Evolutionary conservation across 371 early-diverging fungal genomes (phyloP), one percentile per base, ranked within the genome.

Genomic region (Mucor piriformis): DNA sequence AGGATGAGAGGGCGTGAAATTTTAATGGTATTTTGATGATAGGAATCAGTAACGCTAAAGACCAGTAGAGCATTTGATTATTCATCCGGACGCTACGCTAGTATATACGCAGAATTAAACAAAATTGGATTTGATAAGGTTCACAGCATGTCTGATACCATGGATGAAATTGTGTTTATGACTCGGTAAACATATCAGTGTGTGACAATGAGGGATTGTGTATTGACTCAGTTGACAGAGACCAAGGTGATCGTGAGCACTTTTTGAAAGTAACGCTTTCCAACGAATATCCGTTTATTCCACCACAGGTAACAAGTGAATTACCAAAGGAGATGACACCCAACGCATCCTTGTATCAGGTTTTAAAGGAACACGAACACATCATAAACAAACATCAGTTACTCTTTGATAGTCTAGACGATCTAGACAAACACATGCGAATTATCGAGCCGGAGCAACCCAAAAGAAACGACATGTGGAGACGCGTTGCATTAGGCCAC

Each of bases 361-460:
- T 64, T 24, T n/a, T 69, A 32, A 7, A 34, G 11, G 56, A 66
- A 40, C 57, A 54, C 13, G 42, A 52, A 34, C 2, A 13, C 4
- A 24, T 67, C 23, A 23, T 77, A 10, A 48, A 62, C 7, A 57
- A 64, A 44, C 67, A 69, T 24, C 66, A 73, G 7, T 35, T 48
- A 2, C 35, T 75, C 16, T 80, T 77, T 48, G 49, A 64, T 21
- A 59, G 68, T 27, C 46, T 80, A 61, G 79, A 80, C 56, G 75
- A 78, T 44, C 21, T 80, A 35, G 83, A 80, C 49, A 20, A 25
- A 0, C 46, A 76, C 27, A 67, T 70, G 33, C 66, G 72, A 23
- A 64, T 79, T 3, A 42, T 82, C 3, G 80, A 77, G 43, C 80
- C 78, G 12, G 74, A 70, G 4, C 52, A 61, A 2, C 78, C 77